phyloP scores from a whole-genome alignment of 2,329 filamentous ascomycete genomes.

The Alternaria solani region DNA sequence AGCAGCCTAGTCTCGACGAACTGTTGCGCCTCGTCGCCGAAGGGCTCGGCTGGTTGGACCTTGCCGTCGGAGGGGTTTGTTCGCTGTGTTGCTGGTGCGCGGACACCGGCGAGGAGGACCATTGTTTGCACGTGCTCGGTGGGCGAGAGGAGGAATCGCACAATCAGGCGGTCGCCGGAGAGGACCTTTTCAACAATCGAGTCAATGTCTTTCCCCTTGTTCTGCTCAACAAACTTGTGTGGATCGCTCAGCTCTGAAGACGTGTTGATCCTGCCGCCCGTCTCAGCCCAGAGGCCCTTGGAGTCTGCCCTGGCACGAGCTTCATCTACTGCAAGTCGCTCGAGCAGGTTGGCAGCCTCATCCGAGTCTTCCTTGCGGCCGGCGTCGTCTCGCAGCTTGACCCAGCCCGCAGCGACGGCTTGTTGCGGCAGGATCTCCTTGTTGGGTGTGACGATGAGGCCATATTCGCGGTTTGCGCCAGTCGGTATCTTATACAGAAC shows the following conservation, averaged over 20 bases:
- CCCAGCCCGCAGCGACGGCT: constrained; percentile 86
- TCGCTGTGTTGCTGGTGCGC: constrained; percentile 88
- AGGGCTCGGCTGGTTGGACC: constrained; percentile 85
- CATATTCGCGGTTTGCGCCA: constrained; percentile 82
- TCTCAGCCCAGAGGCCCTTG: constrained; percentile 81
- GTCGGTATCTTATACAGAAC: constrained; percentile 88
- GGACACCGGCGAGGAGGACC: constrained; percentile 86
- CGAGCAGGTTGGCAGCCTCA: constrained; percentile 72
- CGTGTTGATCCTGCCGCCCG: constrained; percentile 73
- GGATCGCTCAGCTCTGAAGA: constrained; percentile 82
- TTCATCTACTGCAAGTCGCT: constrained; percentile 80
- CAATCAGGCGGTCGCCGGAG: constrained; percentile 87
- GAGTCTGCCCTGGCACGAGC: constrained; percentile 77
- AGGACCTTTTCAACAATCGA: constrained; percentile 86
- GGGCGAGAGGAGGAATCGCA: constrained; percentile 80
- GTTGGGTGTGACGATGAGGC: constrained; percentile 77
- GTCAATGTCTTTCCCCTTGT: constrained; percentile 86
- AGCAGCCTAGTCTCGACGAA: constrained; percentile 88
- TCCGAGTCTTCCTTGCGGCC: constrained; percentile 89
- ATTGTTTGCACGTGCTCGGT: constrained; percentile 89
- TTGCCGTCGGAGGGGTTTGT: constrained; percentile 79
- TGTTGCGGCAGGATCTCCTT: constrained; percentile 77
- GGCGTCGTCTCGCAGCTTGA: constrained; percentile 92
- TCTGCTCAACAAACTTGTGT: constrained; percentile 77
- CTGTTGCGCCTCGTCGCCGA: constrained; percentile 84